A percentile compares a stretch with the other conserved stretches of the same genome.
Conservation (phyloP, 768 basidiomycete genomes). For the Lepiota venenata region DNA sequence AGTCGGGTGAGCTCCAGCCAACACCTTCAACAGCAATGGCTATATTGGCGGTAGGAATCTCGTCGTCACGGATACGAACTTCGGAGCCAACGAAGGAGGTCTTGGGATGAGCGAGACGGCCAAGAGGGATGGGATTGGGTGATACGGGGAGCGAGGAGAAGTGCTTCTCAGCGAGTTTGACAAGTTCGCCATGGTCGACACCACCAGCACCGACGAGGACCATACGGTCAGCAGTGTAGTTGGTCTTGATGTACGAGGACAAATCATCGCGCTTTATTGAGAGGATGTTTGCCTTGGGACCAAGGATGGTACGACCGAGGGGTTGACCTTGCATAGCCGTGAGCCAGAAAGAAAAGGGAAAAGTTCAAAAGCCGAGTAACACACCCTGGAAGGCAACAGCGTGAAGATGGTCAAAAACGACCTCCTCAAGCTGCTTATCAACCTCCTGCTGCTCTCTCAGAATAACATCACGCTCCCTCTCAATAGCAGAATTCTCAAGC, state of each 20-base stretch:
- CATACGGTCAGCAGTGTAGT: conserved; percentile 99
- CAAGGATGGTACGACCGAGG: conserved; percentile 95
- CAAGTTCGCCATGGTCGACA: conserved; percentile 87
- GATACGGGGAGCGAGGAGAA: conserved; percentile 90
- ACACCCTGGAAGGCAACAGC: conserved; percentile 94
- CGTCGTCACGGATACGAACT: conserved; percentile 93
- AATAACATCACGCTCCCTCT: conserved; percentile 95
- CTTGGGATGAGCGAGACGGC: conserved; percentile 70
- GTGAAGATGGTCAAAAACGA: conserved; percentile 98
- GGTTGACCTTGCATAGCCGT: conserved; percentile 65
- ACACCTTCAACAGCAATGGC: conserved; percentile 98
- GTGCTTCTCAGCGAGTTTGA: conserved; percentile 92
- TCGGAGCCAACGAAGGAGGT: conserved; percentile 91
- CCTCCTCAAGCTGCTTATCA: conserved; percentile 97
- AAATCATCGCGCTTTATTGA: conserved; percentile 94
- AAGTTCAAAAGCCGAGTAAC: conserved; percentile 21
- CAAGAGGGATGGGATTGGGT: conserved; percentile 83
- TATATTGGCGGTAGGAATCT: conserved; percentile 83
- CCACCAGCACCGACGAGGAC: conserved; percentile 97
- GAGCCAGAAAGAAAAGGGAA: conserved; percentile 2
- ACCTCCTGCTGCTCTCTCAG: conserved; percentile 98
- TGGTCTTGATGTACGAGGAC: conserved; percentile 87
- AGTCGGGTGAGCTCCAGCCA: conserved; percentile 96
- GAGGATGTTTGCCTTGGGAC: conserved; percentile 92
- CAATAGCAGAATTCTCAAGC: conserved; percentile 82